Evolutionary conservation across 2,329 filamentous ascomycete species (phyloP), one percentile per base, ranked within the genome.

Genomic region (Capronia epimyces): DNA sequence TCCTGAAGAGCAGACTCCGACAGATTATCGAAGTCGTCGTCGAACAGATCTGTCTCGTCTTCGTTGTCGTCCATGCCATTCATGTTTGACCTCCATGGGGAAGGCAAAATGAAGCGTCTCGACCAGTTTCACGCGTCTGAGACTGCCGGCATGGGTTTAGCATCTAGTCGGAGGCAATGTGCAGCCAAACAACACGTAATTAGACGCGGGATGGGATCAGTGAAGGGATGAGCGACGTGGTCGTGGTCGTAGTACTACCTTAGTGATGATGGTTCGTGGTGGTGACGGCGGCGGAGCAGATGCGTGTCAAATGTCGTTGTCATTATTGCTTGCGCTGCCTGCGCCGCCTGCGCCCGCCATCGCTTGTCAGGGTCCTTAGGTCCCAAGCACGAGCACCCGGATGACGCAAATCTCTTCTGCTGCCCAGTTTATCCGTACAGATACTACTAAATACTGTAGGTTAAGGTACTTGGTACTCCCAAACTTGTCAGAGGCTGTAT

Each of bases 11-110:
- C 68, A 47, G 69, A 63, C 22, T 68, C 64, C 39, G 71, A 68
- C 46, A 75, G 64, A 50, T 67, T 67, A 52, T 73, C 72, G 60
- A 73, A 69, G 55, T 73, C 70, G 50, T 70, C 74, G 48, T 60
- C 59, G 43, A 56, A 62, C 63, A 74, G 73, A 60, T 68, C 68
- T 51, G 72, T 71, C 63, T 74, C 70, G 61, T 72, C 71, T 64
- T 67, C 68, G 62, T 68, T 67, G 56, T 64, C 64, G 66, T 72
- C 72, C 72, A 73, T 73, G 63, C 68, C 69, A 69, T 64, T 60
- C 57, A 61, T 60, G 24, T 43, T 51, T 49, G 48, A 51, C 50
- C 56, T 55, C 57, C 57, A 59, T 60, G 18, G 46, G 48, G 24
- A 34, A 54, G 27, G 21, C 42, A 27, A 40, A 32, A 29, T 31